phyloP scores from a whole-genome alignment of 2,329 filamentous ascomycete genomes.

The Plectosphaerella sp. region DNA sequence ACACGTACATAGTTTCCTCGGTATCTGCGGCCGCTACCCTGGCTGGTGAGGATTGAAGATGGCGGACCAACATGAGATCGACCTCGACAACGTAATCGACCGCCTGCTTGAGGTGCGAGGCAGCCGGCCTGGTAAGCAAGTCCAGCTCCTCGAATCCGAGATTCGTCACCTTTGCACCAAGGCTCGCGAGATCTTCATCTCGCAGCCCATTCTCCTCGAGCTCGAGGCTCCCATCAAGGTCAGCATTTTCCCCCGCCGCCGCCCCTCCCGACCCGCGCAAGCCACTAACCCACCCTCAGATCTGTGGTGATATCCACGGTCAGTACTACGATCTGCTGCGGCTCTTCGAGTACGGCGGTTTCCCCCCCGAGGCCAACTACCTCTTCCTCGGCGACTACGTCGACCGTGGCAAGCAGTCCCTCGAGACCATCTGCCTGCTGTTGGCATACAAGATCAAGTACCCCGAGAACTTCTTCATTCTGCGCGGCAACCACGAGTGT shows the following conservation, averaged over 20 bases:
- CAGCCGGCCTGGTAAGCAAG: slow-evolving; percentile 96
- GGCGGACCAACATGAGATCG: slow-evolving; percentile 78
- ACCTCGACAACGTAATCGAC: slow-evolving; percentile 99
- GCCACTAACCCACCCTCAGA: slow-evolving; percentile 49
- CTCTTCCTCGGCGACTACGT: slow-evolving; percentile 99
- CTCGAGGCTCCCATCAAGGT: slow-evolving; percentile 99
- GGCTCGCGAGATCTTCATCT: slow-evolving; percentile 98
- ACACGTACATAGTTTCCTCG: slow-evolving; percentile 12
- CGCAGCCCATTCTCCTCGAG: slow-evolving; percentile 95
- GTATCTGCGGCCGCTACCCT: slow-evolving; percentile 34
- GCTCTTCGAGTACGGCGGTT: slow-evolving; percentile 96
- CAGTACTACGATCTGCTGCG: slow-evolving; percentile 98
- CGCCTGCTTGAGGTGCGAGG: slow-evolving; percentile 95
- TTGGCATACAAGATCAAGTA: slow-evolving; percentile 99
- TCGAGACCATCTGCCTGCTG: slow-evolving; percentile 96
- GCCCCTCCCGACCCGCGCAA: background rate
- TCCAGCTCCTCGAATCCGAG: slow-evolving; percentile 92
- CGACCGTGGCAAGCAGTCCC: slow-evolving; percentile 96
- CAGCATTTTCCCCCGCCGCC: slow-evolving; percentile 23
- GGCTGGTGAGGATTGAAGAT: slow-evolving; percentile 43
- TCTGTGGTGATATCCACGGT: slow-evolving; percentile 98
- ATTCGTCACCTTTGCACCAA: slow-evolving; percentile 98
- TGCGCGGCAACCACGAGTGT: slow-evolving; percentile 98
- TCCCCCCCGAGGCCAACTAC: slow-evolving; percentile 98
- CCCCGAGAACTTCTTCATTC: slow-evolving; percentile 98